These are phyloP conservation scores for Leishmania gerbilli DNA, from an alignment of 208 protist species.

Conservation along the genomic window DNA sequence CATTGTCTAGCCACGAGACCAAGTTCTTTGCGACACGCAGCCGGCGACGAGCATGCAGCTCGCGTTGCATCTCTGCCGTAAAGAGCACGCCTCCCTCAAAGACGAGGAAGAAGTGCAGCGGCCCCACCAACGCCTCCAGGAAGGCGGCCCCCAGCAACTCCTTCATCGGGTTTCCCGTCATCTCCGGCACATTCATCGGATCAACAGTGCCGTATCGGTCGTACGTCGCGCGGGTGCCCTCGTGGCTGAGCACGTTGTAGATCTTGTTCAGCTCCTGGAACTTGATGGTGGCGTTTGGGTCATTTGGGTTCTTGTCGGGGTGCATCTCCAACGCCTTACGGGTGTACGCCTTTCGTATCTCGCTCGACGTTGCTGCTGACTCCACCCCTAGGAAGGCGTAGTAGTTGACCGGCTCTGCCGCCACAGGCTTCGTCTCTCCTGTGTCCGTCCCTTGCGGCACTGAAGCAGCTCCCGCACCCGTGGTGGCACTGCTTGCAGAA, in stretches of 20 bases:
- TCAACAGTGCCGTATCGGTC: constrained; percentile 45
- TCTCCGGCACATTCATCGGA: constrained; percentile 14
- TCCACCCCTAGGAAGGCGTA: constrained; percentile 59
- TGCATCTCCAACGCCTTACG: constrained; percentile 61
- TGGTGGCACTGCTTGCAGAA: background rate
- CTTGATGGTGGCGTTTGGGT: constrained; percentile 39
- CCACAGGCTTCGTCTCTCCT: background rate
- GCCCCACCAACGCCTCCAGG: constrained; percentile 55
- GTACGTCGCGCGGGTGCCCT: constrained; percentile 46
- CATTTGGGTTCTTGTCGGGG: constrained; percentile 71
- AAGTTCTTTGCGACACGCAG: constrained; percentile 58
- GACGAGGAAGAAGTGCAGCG: constrained; percentile 35
- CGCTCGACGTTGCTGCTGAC: constrained; percentile 36
- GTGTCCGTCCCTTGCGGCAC: background rate
- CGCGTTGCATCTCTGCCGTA: constrained; percentile 24
- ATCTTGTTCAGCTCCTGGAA: constrained; percentile 68
- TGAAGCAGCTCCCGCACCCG: background rate
- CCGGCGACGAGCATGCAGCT: constrained; percentile 40
- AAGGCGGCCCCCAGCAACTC: constrained; percentile 44
- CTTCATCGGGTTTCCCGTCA: constrained; percentile 37
- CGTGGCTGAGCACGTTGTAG: constrained; percentile 74
- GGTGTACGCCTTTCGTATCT: constrained; percentile 68
- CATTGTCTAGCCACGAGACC: constrained; percentile 37
- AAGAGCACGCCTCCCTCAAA: constrained; percentile 31
- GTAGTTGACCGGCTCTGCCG: constrained; percentile 27